These are phyloP conservation scores for Plasmodium blacklocki DNA, from an alignment of 169 alveolate genomes.

Conservation along the genomic window DNA sequence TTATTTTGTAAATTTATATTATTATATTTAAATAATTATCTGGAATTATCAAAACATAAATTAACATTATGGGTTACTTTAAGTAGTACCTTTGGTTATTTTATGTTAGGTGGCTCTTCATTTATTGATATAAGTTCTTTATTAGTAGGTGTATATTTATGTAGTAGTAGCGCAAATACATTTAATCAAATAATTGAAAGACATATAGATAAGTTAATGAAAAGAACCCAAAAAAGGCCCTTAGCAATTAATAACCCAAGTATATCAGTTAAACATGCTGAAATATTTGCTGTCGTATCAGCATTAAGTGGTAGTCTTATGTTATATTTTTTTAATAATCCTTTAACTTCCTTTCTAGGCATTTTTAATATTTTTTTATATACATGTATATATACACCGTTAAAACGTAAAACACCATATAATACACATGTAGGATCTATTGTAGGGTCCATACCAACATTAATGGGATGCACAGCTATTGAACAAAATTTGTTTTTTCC, in stretches of 20 bases:
- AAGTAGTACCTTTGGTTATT: constrained; percentile 85
- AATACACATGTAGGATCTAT: constrained; percentile 87
- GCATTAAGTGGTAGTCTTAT: constrained; percentile 34
- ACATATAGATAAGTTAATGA: constrained; percentile 81
- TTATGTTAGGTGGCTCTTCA: constrained; percentile 78
- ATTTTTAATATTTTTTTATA: constrained; percentile 55
- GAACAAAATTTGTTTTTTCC: constrained; percentile 75
- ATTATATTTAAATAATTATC: constrained; percentile 13
- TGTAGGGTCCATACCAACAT: constrained; percentile 88
- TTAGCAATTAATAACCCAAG: constrained; percentile 21
- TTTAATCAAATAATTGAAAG: constrained; percentile 85
- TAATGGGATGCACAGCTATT: constrained; percentile 85
- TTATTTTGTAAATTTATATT: background rate
- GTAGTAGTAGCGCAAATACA: constrained; percentile 85
- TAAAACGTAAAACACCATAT: constrained; percentile 79
- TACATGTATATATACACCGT: constrained; percentile 68
- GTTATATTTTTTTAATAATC: constrained; percentile 54
- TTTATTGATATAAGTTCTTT: constrained; percentile 12
- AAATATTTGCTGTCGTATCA: constrained; percentile 50
- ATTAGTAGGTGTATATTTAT: constrained; percentile 79
- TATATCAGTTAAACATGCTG: constrained; percentile 45
- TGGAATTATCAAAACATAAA: constrained; percentile 78
- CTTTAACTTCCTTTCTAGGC: constrained; percentile 47
- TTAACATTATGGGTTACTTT: constrained; percentile 86
- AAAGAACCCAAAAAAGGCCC: constrained; percentile 84